Base-by-base conservation (phyloP, 345 rosid genomes). In the Linum usitatissimum region DNA sequence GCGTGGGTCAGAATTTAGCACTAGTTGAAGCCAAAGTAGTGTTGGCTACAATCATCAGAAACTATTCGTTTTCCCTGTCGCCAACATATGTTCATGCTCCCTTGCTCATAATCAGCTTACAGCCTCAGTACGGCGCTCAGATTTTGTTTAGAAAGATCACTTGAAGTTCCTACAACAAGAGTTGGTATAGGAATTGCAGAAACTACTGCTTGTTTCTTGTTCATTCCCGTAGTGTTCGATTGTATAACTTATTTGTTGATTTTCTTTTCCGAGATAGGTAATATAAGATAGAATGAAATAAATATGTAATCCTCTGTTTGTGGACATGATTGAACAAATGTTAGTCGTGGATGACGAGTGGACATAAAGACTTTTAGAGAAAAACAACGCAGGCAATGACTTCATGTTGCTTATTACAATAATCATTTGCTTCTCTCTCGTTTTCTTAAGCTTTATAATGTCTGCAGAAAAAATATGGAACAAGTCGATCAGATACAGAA, bases 1-100 rank as follows among this genome's bases (percentile, higher is more conserved):
- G 58, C 58, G 58, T 55, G 23, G 58, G 58, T 21, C 58, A 55
- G 30, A 55, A 55, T 21, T 55, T 55, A 21, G 58, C 58, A 15
- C 0, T 55, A 5, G 58, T 55, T 18, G 58, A 55, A 55, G 58
- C 58, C 21, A 55, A 55, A 12, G 6, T 55, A 55, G 58, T 55
- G 0, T n/a, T 55, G 58, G 58, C 58, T 21, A 55, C 30, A 6
- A 55, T 55, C 58, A 55, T 55, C 13, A 55, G 30, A 18, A 18
- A 55, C 58, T 55, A 18, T n/a, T 55, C 58, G 10, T 55, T 55
- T 21, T 7, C 18, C 10, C 23, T 55, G 2, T 55, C 58, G 5
- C 58, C 58, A 8, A 55, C 58, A 4, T 55, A 55, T 55, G 58
- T 55, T 55, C 58, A 55, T 9, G 58, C 58, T 9, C 58, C 58